A percentile compares a stretch with the other conserved stretches of the same genome.
These are phyloP conservation scores for Ottelia alismoides DNA, from an alignment of 106 monocot genomes.

Conservation along the genomic window DNA sequence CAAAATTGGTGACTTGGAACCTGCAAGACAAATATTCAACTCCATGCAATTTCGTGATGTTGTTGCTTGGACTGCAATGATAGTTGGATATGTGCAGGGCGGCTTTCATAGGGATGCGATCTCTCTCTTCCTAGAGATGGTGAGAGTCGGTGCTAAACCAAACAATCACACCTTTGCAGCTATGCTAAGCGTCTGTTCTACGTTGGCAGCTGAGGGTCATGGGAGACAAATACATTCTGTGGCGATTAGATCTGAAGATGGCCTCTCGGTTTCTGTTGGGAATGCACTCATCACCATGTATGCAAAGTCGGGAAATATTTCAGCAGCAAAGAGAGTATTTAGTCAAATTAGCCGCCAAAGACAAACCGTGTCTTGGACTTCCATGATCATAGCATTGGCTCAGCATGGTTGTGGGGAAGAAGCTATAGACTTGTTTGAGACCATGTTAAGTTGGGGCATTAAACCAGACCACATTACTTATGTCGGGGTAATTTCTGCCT, in stretches of 20 bases:
- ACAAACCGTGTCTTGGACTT: constrained; percentile 79
- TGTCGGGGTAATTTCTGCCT: constrained; percentile 80
- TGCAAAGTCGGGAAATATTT: constrained; percentile 61
- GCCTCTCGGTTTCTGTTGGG: constrained; percentile 57
- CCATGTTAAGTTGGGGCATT: constrained; percentile 43
- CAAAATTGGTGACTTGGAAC: constrained; percentile 49
- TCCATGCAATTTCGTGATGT: constrained; percentile 66
- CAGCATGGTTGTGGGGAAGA: constrained; percentile 80
- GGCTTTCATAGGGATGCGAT: constrained; percentile 55
- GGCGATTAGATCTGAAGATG: constrained; percentile 46
- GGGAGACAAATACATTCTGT: constrained; percentile 74
- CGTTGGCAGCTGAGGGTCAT: constrained; percentile 33
- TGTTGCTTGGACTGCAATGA: constrained; percentile 94
- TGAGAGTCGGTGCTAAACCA: constrained; percentile 43
- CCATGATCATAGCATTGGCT: constrained; percentile 88
- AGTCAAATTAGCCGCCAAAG: constrained; percentile 18
- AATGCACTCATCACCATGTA: constrained; percentile 93
- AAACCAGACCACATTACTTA: constrained; percentile 85
- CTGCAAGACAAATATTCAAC: constrained; percentile 67
- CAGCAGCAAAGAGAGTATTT: constrained; percentile 44
- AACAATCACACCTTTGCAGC: constrained; percentile 81
- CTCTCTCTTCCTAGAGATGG: constrained; percentile 50
- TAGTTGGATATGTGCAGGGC: constrained; percentile 82
- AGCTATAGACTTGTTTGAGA: constrained; percentile 61
- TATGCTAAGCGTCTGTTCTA: constrained; percentile 67